These are phyloP conservation scores for Triticum dicoccoides DNA, from an alignment of 176 grass and related monocot genomes.

Conservation along the genomic window DNA sequence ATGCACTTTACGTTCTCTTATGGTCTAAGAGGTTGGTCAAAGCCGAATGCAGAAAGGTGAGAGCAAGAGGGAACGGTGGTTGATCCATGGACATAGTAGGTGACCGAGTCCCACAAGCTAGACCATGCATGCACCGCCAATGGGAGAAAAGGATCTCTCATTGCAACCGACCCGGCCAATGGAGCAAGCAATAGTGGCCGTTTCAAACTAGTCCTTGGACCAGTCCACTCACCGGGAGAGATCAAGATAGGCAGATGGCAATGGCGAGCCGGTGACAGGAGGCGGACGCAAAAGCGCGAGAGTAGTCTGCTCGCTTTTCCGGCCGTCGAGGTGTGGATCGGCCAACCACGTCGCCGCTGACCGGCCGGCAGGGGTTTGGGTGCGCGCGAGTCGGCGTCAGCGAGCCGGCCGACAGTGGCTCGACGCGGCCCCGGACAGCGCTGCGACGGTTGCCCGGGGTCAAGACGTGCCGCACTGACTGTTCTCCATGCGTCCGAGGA, in stretches of 20 bases:
- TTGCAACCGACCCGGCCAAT: conserved; percentile 7
- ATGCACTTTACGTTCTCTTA: neutral
- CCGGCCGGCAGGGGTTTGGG: neutral
- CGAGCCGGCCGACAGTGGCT: neutral
- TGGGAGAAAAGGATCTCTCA: conserved; percentile 40
- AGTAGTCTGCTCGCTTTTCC: neutral
- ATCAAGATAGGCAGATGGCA: neutral
- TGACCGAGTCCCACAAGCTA: conserved; percentile 49
- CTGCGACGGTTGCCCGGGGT: neutral
- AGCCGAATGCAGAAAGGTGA: conserved; percentile 23
- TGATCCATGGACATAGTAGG: neutral
- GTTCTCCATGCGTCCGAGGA: neutral
- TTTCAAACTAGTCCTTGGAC: conserved; percentile 45
- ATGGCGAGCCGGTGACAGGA: neutral
- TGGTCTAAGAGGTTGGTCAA: conserved; percentile 41
- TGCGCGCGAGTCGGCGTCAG: conserved; percentile 38
- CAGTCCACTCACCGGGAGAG: conserved; percentile 18
- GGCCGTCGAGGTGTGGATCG: neutral
- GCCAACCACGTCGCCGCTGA: conserved; percentile 31
- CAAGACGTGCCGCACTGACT: neutral
- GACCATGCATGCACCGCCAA: neutral
- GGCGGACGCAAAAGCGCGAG: neutral
- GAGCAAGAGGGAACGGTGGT: neutral
- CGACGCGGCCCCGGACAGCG: too few relatives aligned
- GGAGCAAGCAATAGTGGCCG: conserved; percentile 19